Percentiles rank a stretch among this genome's conserved stretches.
phyloP scores from a whole-genome alignment of 768 basidiomycete species.

The Suillus paluster region DNA sequence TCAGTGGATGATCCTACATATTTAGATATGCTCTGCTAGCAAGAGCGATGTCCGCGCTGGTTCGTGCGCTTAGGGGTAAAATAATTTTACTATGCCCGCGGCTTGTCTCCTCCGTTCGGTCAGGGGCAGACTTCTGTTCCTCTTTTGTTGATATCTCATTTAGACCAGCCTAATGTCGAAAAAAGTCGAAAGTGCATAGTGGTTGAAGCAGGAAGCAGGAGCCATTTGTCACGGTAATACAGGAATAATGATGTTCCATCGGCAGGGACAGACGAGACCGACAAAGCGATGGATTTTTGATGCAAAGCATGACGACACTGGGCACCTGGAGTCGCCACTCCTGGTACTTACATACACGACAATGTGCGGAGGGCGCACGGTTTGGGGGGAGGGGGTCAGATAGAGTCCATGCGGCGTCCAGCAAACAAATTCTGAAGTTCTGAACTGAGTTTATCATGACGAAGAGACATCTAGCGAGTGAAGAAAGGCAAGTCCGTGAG shows the following conservation, averaged over 20 bases:
- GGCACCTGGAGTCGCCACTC: neutral
- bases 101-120: neutral
- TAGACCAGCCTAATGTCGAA: neutral
- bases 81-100: neutral
- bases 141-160: neutral
- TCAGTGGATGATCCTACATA: constrained; percentile 1
- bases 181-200: neutral
- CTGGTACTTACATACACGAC: neutral
- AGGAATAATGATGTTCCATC: neutral
- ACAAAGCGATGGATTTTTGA: neutral
- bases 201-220: neutral
- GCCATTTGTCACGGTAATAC: neutral
- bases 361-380: neutral
- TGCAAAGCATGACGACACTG: neutral
- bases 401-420: neutral
- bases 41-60: no score
- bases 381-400: neutral
- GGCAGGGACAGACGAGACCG: neutral
- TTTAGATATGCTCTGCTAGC: neutral
- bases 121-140: neutral
- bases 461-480: neutral
- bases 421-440: neutral
- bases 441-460: neutral
- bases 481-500: neutral
- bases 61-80: neutral